Evolutionary conservation across 768 basidiomycete genomes (phyloP), one percentile per base, ranked within the genome.

Genomic region (Trametopsis cervina): DNA sequence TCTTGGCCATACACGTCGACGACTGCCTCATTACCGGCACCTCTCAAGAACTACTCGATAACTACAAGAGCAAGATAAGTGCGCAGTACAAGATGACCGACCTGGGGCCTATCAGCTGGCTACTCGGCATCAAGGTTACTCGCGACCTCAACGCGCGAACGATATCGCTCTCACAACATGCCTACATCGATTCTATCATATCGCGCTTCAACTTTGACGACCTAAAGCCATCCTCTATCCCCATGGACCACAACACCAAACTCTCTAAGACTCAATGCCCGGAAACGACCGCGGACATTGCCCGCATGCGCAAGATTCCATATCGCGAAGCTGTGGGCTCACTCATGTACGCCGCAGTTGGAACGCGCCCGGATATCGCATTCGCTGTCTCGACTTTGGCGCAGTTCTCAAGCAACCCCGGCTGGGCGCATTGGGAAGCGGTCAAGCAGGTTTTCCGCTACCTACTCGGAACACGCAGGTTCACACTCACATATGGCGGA

Each of bases 131-230:
- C 24, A 49, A 55, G 29, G 29, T 60, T 23, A 4, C 17, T 13
- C 49, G 52, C 13, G 49, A 61, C 44, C 42, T 33, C 12, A 7
- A 36, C 4, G 36, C 23, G 2, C 37, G 53, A 0, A 67, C 59
- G 15, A 53, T 71, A 15, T 35, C 51, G 7, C 51, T 69, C 6
- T 62, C 54, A 18, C 69, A 73, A 52, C 37, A 43, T 21, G 43
- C 58, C 15, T 68, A 66, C 48, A 62, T 71, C 48, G 55, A 65
- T 48, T 51, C 63, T 5, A 55, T 64, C 42, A 18, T 65, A 4
- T 9, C 24, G 0, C 49, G 62, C 9, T 66, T 61, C 51, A 47
- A 59, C 40, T 50, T 67, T 13, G 44, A 50, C 15, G 58, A 67
- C 38, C 27, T 50, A 7, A 57, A 58, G 45, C 64, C 65, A 18